Base-by-base conservation (phyloP, 2,329 filamentous ascomycete species). In the Macrophomina phaseolina region DNA sequence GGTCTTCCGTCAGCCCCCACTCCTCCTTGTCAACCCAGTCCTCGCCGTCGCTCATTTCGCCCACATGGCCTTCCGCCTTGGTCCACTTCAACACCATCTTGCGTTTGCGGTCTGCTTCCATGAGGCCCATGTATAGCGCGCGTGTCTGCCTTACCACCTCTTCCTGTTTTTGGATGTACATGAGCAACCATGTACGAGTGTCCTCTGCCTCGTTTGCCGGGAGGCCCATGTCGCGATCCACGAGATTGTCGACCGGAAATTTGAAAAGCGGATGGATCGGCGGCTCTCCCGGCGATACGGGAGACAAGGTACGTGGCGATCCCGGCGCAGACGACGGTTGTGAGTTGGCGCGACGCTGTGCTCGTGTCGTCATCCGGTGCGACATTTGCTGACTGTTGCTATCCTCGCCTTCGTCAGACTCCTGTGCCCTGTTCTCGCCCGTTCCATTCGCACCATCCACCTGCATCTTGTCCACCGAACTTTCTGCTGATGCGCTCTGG, bases 1-100 rank as follows among this genome's bases (percentile, higher is more conserved):
- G 80, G 70, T 91, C 89, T 68, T 91, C 90, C 8, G 87, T 85
- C 58, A 95, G 77, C 0, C 86, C 87, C 91, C 91, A 94, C 79
- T 92, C 90, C 64, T 92, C 90, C 73, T 87, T 87, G 77, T 96
- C 92, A 74, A 93, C 94, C 91, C 91, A 96, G 76, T 96, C 92
- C 81, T 96, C 92, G 11, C 91, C 91, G 75, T 96, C 92, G 61
- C 90, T 93, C 89, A 95, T 89, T 76, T 94, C 91, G 60, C 89
- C 86, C 16, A 89, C 77, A 74, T 94, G 92, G 28, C 86, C 91
- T 79, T 94, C 92, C 1, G 92, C 90, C 75, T 93, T 92, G 70
- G 89, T 86, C 89, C 91, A 93, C 71, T 87, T 86, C 75, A 90
- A 85, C 3, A 95, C 91, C 23, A 88, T 85, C 72, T 87, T 88